Percentiles rank a stretch among this genome's conserved stretches.
These are phyloP conservation scores for Mycotypha africana DNA, from an alignment of 371 early-diverging fungal species.

Conservation along the genomic window DNA sequence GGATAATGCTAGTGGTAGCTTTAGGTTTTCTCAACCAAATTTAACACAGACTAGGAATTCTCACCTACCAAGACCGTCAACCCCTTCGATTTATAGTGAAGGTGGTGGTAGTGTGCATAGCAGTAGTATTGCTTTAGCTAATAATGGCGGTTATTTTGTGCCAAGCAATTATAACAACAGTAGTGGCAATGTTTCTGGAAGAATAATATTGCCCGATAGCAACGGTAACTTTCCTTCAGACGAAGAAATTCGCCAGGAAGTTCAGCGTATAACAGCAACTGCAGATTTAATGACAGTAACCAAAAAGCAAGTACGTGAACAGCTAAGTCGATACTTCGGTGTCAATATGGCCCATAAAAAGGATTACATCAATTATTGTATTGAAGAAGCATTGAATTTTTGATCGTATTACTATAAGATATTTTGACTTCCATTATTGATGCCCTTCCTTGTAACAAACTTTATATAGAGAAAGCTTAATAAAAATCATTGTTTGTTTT, in stretches of 20 bases:
- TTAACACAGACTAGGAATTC: constrained; percentile 11
- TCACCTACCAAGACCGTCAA: constrained; percentile 1
- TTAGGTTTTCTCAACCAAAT: constrained; percentile 22
- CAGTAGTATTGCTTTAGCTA: not conserved
- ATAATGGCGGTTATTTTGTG: not conserved
- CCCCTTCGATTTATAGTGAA: constrained; percentile 19
- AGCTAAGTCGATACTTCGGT: constrained; percentile 68
- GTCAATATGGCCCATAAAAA: constrained; percentile 70
- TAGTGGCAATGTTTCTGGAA: constrained; percentile 4
- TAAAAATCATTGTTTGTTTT: no score
- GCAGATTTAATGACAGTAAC: constrained; percentile 78
- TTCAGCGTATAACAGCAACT: constrained; percentile 66
- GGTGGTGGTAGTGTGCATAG: constrained; percentile 7
- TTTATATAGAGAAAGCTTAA: no score
- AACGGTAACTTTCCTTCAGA: constrained; percentile 54
- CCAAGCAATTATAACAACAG: not conserved
- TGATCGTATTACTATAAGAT: no score
- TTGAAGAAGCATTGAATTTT: constrained; percentile 67
- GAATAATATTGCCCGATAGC: no score
- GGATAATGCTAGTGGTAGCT: constrained; percentile 19
- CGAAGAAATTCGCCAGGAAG: constrained; percentile 69
- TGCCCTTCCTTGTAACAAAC: no score
- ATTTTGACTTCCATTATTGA: no score
- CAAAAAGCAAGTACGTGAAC: constrained; percentile 84
- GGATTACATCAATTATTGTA: constrained; percentile 82